Percentiles rank a stretch among this genome's conserved stretches.
phyloP scores from a whole-genome alignment of 2,329 filamentous ascomycete species.

The Fonsecaea erecta region DNA sequence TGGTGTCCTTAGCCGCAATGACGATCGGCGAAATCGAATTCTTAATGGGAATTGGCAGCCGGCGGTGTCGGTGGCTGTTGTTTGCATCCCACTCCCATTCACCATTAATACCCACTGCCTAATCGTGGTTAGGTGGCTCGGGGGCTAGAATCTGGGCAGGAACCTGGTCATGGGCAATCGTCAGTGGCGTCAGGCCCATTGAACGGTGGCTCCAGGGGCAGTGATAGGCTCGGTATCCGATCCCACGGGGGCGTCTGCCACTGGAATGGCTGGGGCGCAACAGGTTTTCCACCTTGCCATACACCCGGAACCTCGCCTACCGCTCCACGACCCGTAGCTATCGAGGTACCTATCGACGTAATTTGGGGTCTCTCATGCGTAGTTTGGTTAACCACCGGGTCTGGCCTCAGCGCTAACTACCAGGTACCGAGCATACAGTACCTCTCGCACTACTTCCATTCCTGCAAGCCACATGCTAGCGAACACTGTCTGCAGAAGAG shows the following conservation, averaged over 20 bases:
- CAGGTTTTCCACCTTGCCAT: neutral
- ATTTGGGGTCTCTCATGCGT: neutral
- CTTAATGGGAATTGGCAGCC: conserved; percentile 5
- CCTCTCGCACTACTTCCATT: neutral
- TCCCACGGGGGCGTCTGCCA: neutral
- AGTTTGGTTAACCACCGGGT: neutral
- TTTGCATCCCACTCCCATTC: neutral
- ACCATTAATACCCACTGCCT: neutral
- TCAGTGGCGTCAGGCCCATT: neutral
- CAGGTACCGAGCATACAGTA: too few species aligned
- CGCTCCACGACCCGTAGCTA: neutral
- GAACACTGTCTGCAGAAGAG: neutral
- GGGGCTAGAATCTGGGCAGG: neutral
- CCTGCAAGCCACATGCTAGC: neutral
- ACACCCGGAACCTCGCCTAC: neutral
- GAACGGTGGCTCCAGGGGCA: neutral
- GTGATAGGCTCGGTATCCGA: neutral
- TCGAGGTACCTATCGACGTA: neutral
- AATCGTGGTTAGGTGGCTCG: neutral
- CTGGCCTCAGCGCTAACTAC: neutral
- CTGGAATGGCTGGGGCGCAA: neutral
- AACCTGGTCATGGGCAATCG: neutral
- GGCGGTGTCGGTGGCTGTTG: conserved; percentile 8
- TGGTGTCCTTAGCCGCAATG: neutral
- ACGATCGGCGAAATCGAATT: conserved; percentile 1